These are phyloP conservation scores for Citrus medica DNA, from an alignment of 345 rosid species.

Conservation along the genomic window DNA sequence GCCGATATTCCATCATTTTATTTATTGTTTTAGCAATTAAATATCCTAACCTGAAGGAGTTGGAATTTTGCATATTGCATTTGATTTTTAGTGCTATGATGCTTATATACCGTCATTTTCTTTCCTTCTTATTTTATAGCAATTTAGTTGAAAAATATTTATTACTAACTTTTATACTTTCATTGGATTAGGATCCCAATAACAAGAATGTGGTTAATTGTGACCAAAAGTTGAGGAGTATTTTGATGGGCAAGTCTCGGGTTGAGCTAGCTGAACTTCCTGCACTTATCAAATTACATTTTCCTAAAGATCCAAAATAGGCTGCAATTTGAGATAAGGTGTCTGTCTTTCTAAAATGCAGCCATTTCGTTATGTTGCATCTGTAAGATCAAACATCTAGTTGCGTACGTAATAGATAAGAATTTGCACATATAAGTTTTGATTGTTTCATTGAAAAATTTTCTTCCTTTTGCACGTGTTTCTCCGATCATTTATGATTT, in stretches of 20 bases:
- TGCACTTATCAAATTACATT: constrained; percentile 72
- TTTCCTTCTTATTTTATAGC: not conserved
- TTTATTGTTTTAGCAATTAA: not conserved
- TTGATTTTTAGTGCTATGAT: not conserved
- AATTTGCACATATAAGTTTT: not conserved
- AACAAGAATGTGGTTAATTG: constrained; percentile 84
- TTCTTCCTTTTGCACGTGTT: not conserved
- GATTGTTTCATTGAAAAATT: not conserved
- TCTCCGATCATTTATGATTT: not conserved
- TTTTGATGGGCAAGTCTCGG: constrained; percentile 68
- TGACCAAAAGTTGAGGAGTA: constrained; percentile 67
- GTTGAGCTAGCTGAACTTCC: constrained; percentile 88
- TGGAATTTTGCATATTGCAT: not conserved
- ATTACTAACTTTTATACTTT: not conserved
- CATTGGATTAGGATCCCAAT: constrained; percentile 54
- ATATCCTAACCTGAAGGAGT: not conserved
- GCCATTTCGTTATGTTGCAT: not conserved
- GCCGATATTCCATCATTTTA: not conserved
- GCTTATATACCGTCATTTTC: not conserved
- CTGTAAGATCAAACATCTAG: constrained; percentile 2
- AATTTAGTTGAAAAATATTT: not conserved
- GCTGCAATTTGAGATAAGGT: constrained; percentile 10
- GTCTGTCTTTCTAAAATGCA: not conserved
- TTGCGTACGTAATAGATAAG: not conserved
- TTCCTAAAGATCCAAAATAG: constrained; percentile 67